phyloP scores from a whole-genome alignment of 371 early-diverging fungal genomes.

The Zancudomyces culisetae region DNA sequence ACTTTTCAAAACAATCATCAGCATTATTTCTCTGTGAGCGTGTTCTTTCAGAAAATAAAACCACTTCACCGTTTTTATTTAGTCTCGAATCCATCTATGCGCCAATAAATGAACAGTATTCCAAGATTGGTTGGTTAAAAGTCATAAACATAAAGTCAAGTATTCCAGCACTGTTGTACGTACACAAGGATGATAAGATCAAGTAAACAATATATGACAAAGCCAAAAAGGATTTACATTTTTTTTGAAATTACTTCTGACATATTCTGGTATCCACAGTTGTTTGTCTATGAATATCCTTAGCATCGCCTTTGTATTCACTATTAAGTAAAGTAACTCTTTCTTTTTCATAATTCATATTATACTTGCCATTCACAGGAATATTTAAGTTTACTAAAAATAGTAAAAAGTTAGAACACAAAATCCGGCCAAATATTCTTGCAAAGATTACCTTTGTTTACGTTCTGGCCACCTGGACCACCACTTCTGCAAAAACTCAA shows the following conservation, averaged over 20 bases:
- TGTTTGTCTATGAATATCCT: conserved; percentile 41
- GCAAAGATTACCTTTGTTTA: conserved; percentile 40
- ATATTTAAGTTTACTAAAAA: no score
- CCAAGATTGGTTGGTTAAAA: no score
- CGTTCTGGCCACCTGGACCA: conserved; percentile 83
- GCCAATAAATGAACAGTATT: no score
- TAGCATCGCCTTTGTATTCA: conserved; percentile 71
- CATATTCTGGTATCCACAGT: conserved; percentile 58
- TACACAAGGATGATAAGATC: no score
- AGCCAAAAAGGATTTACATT: no score
- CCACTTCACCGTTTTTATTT: conserved; percentile 33
- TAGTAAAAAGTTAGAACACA: neutral
- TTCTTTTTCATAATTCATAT: no score
- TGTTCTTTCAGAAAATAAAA: conserved; percentile 53
- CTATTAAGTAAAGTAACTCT: no score
- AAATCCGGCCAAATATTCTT: no score
- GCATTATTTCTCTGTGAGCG: conserved; percentile 61
- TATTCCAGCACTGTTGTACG: no score
- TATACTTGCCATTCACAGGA: no score
- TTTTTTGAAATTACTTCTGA: conserved; percentile 24
- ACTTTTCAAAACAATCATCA: conserved; percentile 57
- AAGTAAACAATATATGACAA: no score
- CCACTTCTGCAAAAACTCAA: conserved; percentile 35
- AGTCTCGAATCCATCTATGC: neutral
- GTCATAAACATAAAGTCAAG: no score